These are phyloP conservation scores for Juncus inflexus DNA, from an alignment of 176 grass and related monocot genomes.

Conservation along the genomic window DNA sequence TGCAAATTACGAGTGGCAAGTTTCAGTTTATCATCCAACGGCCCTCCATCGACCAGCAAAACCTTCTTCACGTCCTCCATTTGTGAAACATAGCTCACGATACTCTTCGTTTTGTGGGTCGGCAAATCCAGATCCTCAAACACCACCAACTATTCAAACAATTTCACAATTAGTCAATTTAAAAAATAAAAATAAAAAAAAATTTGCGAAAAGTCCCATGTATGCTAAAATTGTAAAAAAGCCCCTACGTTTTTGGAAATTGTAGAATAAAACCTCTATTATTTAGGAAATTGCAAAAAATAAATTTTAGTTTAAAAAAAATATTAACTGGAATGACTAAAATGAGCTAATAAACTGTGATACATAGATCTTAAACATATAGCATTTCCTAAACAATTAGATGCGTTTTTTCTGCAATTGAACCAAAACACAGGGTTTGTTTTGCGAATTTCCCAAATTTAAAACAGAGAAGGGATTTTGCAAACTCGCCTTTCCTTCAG, in stretches of 20 bases:
- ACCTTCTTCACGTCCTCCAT: constrained; percentile 71
- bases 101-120: constrained; percentile 87
- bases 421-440: too few relatives aligned
- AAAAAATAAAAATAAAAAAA: constrained; percentile 1
- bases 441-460: too few relatives aligned
- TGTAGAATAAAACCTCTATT: too few relatives aligned
- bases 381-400: too few relatives aligned
- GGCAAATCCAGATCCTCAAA: constrained; percentile 63
- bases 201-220: background rate
- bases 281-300: too few relatives aligned
- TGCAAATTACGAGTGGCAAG: constrained; percentile 79
- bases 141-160: constrained; percentile 50
- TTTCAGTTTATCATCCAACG: constrained; percentile 64
- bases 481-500: constrained; percentile 73
- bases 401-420: too few relatives aligned
- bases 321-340: too few relatives aligned
- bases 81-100: constrained; percentile 55
- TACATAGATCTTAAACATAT: too few relatives aligned
- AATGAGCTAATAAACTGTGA: too few relatives aligned
- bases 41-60: constrained; percentile 70
- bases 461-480: background rate
- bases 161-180: background rate
- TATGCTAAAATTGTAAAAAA: background rate
- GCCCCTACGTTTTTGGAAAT: too few relatives aligned
- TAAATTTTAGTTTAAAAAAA: too few relatives aligned